A percentile compares a stretch with the other conserved stretches of the same genome.
Evolutionary conservation across 139 green algal genomes (phyloP).

Genomic region (Haematococcus lacustris): DNA sequence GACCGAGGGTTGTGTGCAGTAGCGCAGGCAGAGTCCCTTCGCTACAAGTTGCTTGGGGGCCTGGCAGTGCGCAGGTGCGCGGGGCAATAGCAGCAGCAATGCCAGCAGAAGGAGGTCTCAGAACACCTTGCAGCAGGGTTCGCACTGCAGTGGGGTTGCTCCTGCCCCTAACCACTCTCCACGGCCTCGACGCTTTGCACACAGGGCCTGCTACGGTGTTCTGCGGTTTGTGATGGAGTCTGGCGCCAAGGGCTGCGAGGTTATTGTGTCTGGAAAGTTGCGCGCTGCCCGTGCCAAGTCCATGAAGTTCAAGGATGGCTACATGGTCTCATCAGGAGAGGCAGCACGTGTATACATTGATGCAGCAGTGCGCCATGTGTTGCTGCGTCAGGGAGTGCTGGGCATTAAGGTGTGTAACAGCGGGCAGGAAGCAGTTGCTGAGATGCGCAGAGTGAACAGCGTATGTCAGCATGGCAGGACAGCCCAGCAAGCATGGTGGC

Average conservation of each 20-base stretch:
- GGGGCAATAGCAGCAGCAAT: not conserved
- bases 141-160: too few species aligned
- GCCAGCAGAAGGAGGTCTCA: too few species aligned
- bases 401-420: slow-evolving; percentile 90
- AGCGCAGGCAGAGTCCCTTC: slow-evolving; percentile 95
- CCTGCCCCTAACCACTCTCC: too few species aligned
- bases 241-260: slow-evolving; percentile 98
- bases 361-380: slow-evolving; percentile 87
- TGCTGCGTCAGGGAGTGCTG: slow-evolving; percentile 95
- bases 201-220: slow-evolving; percentile 97
- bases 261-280: slow-evolving; percentile 98
- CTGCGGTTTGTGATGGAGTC: slow-evolving; percentile 99
- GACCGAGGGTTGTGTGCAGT: slow-evolving; percentile 97
- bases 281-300: slow-evolving; percentile 93
- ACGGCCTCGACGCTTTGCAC: too few species aligned
- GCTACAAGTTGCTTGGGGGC: slow-evolving; percentile 99
- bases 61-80: slow-evolving; percentile 84
- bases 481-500: too few species aligned
- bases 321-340: slow-evolving; percentile 87
- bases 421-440: too few species aligned
- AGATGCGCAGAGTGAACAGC: too few species aligned
- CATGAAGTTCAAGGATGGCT: slow-evolving; percentile 99
- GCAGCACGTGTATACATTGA: slow-evolving; percentile 92
- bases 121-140: too few species aligned
- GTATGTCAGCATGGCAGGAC: too few species aligned